These are phyloP conservation scores for Volutella citrinella DNA, from an alignment of 2,329 filamentous ascomycete genomes.

Conservation along the genomic window DNA sequence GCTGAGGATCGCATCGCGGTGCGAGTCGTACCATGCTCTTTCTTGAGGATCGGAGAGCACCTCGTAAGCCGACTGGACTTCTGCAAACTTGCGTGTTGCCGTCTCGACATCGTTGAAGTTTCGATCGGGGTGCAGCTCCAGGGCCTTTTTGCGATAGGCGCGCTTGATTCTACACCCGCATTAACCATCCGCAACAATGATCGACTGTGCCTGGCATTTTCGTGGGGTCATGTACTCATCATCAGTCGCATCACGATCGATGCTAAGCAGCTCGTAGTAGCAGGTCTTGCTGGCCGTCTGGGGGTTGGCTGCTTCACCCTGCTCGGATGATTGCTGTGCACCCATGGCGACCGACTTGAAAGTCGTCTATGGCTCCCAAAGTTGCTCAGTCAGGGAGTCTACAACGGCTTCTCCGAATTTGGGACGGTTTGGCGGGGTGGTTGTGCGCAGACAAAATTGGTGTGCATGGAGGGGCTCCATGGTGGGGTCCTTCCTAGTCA, in stretches of 20 bases:
- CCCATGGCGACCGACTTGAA: no score
- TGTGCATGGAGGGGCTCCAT: no score
- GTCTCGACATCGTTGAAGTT: constrained; percentile 84
- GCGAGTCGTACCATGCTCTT: constrained; percentile 95
- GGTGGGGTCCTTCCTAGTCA: no score
- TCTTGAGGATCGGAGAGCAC: constrained; percentile 96
- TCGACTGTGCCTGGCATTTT: background rate
- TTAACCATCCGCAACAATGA: background rate
- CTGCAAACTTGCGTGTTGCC: constrained; percentile 82
- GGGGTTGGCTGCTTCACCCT: constrained; percentile 30
- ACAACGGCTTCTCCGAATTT: no score
- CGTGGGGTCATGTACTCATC: constrained; percentile 62
- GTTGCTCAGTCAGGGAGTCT: no score
- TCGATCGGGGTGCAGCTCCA: constrained; percentile 92
- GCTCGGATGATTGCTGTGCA: constrained; percentile 51
- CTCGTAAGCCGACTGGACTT: constrained; percentile 90
- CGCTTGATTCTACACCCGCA: constrained; percentile 70
- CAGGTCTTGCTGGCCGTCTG: constrained; percentile 56
- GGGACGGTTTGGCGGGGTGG: no score
- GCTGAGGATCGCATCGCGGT: constrained; percentile 78
- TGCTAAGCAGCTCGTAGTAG: constrained; percentile 80
- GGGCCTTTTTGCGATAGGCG: constrained; percentile 84
- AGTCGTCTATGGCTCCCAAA: no score
- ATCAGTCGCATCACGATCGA: constrained; percentile 70
- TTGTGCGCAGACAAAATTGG: no score